Evolutionary conservation across 2,329 filamentous ascomycete species (phyloP).

Genomic region (Fusarium sambucinum): DNA sequence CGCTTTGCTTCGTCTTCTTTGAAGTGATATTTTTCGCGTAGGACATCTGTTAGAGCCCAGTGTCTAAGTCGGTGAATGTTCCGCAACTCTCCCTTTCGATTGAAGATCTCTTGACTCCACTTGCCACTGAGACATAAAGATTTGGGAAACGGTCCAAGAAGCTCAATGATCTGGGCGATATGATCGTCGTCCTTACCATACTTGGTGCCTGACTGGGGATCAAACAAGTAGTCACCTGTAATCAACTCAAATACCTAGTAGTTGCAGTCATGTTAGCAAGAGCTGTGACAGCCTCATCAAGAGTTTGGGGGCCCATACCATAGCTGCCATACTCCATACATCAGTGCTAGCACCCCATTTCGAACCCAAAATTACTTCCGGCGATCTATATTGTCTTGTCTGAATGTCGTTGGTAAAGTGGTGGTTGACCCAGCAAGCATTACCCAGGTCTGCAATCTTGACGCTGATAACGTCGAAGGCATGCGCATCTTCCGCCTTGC

Average conservation of each 20-base stretch:
- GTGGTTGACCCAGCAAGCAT: constrained; percentile 98
- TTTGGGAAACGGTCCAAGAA: constrained; percentile 93
- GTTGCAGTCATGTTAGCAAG: constrained; percentile 23
- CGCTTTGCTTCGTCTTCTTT: constrained; percentile 81
- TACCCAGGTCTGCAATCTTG: constrained; percentile 98
- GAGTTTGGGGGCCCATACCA: constrained; percentile 71
- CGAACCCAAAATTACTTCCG: constrained; percentile 93
- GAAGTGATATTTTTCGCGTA: constrained; percentile 98
- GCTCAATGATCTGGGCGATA: constrained; percentile 98
- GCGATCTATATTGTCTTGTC: constrained; percentile 95
- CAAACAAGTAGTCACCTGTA: constrained; percentile 97
- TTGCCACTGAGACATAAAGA: constrained; percentile 92
- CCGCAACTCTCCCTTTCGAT: constrained; percentile 93
- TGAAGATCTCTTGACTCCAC: constrained; percentile 99
- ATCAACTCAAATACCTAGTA: constrained; percentile 93
- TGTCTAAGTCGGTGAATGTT: constrained; percentile 97
- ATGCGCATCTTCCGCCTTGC: constrained; percentile 68
- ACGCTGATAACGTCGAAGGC: constrained; percentile 87
- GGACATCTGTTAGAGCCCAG: constrained; percentile 93
- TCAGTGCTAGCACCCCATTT: constrained; percentile 99
- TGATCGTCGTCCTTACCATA: constrained; percentile 99
- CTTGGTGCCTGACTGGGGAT: constrained; percentile 97
- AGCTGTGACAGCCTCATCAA: background rate
- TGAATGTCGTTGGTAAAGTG: constrained; percentile 99
- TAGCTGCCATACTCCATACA: constrained; percentile 99